These are phyloP conservation scores for Lithospermum erythrorhizon DNA, from an alignment of 257 asterid genomes.

Conservation along the genomic window DNA sequence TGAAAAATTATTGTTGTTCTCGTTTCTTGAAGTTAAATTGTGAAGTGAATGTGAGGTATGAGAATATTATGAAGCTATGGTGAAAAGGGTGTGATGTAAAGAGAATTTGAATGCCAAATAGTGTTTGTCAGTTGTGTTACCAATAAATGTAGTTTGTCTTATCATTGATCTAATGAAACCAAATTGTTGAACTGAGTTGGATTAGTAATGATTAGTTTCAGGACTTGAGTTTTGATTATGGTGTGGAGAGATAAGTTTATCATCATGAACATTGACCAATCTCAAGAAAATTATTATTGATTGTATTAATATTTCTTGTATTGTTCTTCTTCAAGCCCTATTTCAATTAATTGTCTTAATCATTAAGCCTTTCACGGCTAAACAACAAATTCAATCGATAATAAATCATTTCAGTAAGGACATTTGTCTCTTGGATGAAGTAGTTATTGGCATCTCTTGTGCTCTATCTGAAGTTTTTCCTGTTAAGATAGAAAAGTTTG, in stretches of 20 bases:
- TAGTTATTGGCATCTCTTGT: too few relatives aligned
- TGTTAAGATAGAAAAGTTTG: too few relatives aligned
- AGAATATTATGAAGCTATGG: too few relatives aligned
- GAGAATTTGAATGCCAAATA: too few relatives aligned
- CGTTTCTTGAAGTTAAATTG: background rate
- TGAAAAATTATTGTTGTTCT: too few relatives aligned
- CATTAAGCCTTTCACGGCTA: background rate
- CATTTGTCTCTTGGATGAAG: background rate
- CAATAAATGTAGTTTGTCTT: too few relatives aligned
- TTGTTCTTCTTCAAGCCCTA: background rate
- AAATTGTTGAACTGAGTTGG: background rate
- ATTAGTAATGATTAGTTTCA: too few relatives aligned
- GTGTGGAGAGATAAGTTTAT: background rate
- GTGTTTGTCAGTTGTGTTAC: too few relatives aligned
- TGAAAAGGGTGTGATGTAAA: too few relatives aligned
- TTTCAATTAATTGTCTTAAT: background rate
- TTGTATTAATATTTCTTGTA: background rate
- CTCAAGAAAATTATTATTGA: background rate
- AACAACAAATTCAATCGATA: background rate
- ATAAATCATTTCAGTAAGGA: background rate
- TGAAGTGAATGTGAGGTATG: background rate
- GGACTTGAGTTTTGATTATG: background rate
- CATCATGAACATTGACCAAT: background rate
- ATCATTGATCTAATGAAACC: background rate
- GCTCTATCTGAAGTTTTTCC: too few relatives aligned